Percentiles rank a stretch among this genome's conserved stretches.
Conservation (phyloP, 1,284 basidiomycete species). For the Cutaneotrichosporon mucoides region DNA sequence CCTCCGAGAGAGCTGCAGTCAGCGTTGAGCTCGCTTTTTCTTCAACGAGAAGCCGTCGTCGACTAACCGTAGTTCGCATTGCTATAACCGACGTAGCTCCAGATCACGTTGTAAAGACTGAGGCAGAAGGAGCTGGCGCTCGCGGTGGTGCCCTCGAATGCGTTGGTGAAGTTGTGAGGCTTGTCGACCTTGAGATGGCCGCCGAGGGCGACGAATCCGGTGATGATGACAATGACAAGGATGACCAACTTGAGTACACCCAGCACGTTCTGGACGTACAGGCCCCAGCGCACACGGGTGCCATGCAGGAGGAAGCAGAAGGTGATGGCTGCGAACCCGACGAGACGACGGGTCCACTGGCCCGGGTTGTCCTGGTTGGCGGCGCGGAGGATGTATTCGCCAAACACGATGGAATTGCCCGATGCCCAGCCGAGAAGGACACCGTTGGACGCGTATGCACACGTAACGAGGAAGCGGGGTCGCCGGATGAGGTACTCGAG, state of each 20-base stretch:
- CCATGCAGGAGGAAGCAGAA: not conserved
- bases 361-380: conserved; percentile 13
- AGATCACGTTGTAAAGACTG: conserved; percentile 26
- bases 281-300: not conserved
- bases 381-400: conserved; percentile 25
- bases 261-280: not conserved
- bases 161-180: conserved; percentile 53
- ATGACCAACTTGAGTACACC: not conserved
- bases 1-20: conserved; percentile 50
- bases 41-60: no score
- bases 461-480: conserved; percentile 19
- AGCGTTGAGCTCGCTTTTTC: conserved; percentile 40
- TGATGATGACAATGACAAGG: conserved; percentile 41
- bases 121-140: conserved; percentile 53
- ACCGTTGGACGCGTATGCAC: conserved; percentile 17
- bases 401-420: conserved; percentile 12
- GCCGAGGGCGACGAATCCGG: conserved; percentile 54
- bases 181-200: conserved; percentile 51
- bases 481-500: conserved; percentile 21
- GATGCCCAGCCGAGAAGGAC: conserved; percentile 21
- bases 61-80: conserved; percentile 45
- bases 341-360: conserved; percentile 23
- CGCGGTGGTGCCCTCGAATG: conserved; percentile 53
- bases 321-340: conserved; percentile 2
- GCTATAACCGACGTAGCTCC: conserved; percentile 46